Evolutionary conservation across 352 stramenopile genomes (phyloP).

Genomic region (Globisporangium nodosum): DNA sequence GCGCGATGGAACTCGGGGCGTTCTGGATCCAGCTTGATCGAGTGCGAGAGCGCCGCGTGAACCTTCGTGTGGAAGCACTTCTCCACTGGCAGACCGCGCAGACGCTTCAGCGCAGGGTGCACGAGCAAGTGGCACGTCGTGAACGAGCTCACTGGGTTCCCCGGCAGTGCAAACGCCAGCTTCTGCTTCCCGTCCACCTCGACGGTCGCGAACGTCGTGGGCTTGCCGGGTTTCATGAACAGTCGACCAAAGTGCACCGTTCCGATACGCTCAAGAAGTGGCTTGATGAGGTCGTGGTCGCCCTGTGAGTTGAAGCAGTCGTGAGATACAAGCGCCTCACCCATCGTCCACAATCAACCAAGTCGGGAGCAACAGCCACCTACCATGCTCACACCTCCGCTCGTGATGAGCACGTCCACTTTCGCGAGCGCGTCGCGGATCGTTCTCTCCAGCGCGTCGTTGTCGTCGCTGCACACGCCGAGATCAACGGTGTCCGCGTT

Average conservation of each 20-base stretch:
- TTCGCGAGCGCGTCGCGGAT: constrained; percentile 36
- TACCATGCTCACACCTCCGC: constrained; percentile 93
- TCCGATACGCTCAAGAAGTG: constrained; percentile 80
- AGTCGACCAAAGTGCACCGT: constrained; percentile 94
- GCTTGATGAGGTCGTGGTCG: constrained; percentile 93
- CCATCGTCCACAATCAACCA: not conserved
- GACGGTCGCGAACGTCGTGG: constrained; percentile 94
- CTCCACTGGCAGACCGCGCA: constrained; percentile 56
- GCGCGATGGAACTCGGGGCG: constrained; percentile 96
- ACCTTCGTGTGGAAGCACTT: constrained; percentile 47
- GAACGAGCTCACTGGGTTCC: constrained; percentile 94
- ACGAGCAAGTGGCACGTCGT: constrained; percentile 95
- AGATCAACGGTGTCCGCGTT: constrained; percentile 45
- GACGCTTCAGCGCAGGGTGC: constrained; percentile 84
- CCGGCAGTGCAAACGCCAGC: constrained; percentile 93
- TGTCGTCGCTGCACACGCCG: constrained; percentile 72
- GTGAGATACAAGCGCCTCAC: not conserved
- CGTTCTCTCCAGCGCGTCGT: constrained; percentile 39
- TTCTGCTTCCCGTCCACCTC: constrained; percentile 42
- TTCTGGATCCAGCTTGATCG: constrained; percentile 81
- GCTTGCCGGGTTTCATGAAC: constrained; percentile 98
- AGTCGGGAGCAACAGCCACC: not conserved
- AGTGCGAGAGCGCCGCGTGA: constrained; percentile 50
- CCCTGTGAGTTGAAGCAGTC: constrained; percentile 22
- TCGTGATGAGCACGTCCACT: constrained; percentile 93